Base-by-base conservation (phyloP, 495 filamentous ascomycete genomes). In the Aspergillus ostianus region DNA sequence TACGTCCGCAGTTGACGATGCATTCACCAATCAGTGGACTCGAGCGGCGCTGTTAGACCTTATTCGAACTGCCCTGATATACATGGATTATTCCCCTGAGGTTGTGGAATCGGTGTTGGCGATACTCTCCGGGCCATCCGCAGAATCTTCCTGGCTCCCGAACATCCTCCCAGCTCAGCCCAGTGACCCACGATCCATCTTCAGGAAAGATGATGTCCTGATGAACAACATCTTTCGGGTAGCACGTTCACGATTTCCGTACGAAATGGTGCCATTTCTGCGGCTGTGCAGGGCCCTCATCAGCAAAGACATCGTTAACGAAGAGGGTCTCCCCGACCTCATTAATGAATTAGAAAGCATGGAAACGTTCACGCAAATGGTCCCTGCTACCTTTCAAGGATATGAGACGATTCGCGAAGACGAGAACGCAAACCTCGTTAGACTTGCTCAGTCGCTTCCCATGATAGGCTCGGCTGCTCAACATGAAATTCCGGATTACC, bases 211-310 rank as follows among this genome's bases (percentile, higher is more conserved):
- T 57, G 67, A 78, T 9, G 53, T 74, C 3, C 69, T 92, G 12
- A 78, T 86, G 65, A 73, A 76, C 19, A 71, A 68, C 23, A 80
- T 90, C 55, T 81, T 92, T 41, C 70, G 75, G 20, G 75, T 82
- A 58, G 84, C 94, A 2, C 81, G 84, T 20, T 82, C 81, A 55
- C 86, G 93, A 48, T 98, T 91, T 71, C 94, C 94, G 1, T 91
- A 89, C 70, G 94, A 98, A 72, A 85, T 87, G 21, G 67, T 85
- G n/a, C 91, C 94, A 4, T 90, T 97, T 61, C 63, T 96, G 54
- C 82, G 82, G 54, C 68, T 92, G 46, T 84, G 81, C 55, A 81
- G 82, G 51, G 83, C 84, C 19, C 59, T 90, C 13, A 62, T 75
- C 18, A 72, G 65, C 57, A 70, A 65, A 45, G 67, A 76, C 47